Conservation (phyloP, 495 filamentous ascomycete genomes). For the Tetracladium marchalianum region DNA sequence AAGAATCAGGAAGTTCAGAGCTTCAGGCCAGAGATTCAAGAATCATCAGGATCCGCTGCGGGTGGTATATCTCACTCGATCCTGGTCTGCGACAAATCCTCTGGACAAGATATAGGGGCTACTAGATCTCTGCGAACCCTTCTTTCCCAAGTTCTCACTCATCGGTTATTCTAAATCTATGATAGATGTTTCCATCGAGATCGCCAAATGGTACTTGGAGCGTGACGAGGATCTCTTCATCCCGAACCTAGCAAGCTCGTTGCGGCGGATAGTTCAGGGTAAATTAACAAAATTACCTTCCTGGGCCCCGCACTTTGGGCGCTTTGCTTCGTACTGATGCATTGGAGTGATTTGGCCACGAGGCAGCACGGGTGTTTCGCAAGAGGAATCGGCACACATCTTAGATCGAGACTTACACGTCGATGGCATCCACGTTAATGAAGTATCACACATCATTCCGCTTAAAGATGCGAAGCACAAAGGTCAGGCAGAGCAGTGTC, state of each 20-base stretch:
- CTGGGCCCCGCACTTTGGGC: slow-evolving; percentile 1
- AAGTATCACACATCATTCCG: not conserved
- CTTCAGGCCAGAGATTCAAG: not conserved
- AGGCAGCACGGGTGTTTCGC: not conserved
- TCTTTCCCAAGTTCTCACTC: no score
- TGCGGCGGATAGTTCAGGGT: no score
- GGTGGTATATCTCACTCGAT: not conserved
- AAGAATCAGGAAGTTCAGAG: not conserved
- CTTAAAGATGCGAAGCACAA: not conserved
- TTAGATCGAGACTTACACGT: slow-evolving; percentile 1
- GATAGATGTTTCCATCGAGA: not conserved
- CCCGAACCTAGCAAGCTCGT: slow-evolving; percentile 1
- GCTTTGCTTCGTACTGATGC: not conserved
- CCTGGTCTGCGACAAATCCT: not conserved
- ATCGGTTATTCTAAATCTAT: no score
- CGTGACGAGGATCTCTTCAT: slow-evolving; percentile 3
- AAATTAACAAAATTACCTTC: not conserved
- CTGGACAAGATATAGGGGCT: slow-evolving; percentile 5
- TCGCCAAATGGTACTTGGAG: slow-evolving; percentile 1
- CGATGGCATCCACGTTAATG: not conserved
- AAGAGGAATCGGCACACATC: not conserved
- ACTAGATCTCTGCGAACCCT: not conserved
- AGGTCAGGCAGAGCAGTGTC: not conserved
- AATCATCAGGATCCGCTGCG: not conserved
- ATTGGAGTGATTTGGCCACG: slow-evolving; percentile 1